phyloP scores from a whole-genome alignment of 1,284 basidiomycete genomes.

The Ceratobasidium sp. region DNA sequence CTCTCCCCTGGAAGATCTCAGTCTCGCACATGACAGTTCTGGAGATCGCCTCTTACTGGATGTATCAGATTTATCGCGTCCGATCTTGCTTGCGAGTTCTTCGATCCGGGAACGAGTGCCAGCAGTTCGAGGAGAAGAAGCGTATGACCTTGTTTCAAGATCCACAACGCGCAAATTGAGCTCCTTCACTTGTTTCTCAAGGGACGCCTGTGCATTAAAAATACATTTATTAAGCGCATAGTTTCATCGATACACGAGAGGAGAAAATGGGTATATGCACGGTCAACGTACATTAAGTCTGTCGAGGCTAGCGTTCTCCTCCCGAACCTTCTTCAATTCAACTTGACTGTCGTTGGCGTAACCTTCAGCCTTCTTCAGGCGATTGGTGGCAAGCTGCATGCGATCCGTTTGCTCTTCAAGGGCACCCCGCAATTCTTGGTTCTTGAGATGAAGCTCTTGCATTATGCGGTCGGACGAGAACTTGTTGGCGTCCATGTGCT shows the following conservation, averaged over 20 bases:
- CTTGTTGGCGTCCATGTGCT: conserved; percentile 71
- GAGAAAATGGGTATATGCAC: conserved; percentile 20
- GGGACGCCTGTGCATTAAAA: conserved; percentile 60
- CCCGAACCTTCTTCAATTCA: conserved; percentile 73
- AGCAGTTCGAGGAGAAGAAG: conserved; percentile 63
- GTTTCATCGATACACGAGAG: conserved; percentile 13
- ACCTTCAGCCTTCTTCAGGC: conserved; percentile 79
- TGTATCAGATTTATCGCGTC: conserved; percentile 59
- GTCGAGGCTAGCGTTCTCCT: conserved; percentile 80
- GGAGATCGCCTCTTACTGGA: conserved; percentile 57
- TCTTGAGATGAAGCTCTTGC: conserved; percentile 75
- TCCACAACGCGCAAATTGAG: conserved; percentile 80
- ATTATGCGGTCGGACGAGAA: conserved; percentile 75
- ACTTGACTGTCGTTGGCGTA: conserved; percentile 76
- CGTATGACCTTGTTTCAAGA: conserved; percentile 77
- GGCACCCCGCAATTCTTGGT: conserved; percentile 78
- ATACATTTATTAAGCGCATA: conserved; percentile 13
- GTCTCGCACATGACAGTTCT: conserved; percentile 46
- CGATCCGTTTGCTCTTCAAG: conserved; percentile 80
- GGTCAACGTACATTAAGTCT: conserved; percentile 67
- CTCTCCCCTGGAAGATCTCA: conserved; percentile 55
- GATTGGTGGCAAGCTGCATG: conserved; percentile 71
- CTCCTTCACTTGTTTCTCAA: conserved; percentile 84
- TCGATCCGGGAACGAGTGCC: conserved; percentile 66
- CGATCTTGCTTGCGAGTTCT: conserved; percentile 70